Evolutionary conservation across 2,329 filamentous ascomycete genomes (phyloP), one percentile per base, ranked within the genome.

Genomic region (Aspergillus oerlinghausenensis): DNA sequence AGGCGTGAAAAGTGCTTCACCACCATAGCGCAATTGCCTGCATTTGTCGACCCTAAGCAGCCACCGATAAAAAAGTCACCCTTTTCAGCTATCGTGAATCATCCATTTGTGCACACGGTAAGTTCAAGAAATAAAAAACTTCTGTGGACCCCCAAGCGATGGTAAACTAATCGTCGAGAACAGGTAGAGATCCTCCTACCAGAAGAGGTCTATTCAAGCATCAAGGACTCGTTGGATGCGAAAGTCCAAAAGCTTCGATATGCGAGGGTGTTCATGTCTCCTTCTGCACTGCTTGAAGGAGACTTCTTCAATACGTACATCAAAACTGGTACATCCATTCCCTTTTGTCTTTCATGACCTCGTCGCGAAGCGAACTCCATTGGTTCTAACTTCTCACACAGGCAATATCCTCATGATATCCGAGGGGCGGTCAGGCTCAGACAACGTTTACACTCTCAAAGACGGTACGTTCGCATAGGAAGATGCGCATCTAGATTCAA

Each of bases 231-330:
- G 60, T 67, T 92, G 17, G 70, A 80, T 7, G 67, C 61, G 3
- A 73, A 75, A 38, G 61, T 74, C 25, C 64, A 65, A n/a, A 70
- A 64, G 9, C 65, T 76, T 14, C 73, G 75, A 49, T 95, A 90
- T 78, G 83, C 83, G 32, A 82, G 84, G 58, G 84, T 96, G 2
- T 83, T 84, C 63, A 86, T 96, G 82, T 84, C 84, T 3, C 79
- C 96, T 9, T 81, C 81, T 8, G 85, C 90, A 57, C 69, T 97
- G 4, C 70, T 97, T 1, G 81, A 88, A 35, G 84, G 84, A 1
- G 83, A 86, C 0, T 96, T 97, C 66, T 92, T 96, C 67, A 88
- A 84, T n/a, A 80, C 86, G 47, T 92, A 95, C 69, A 87, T 97
- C 63, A 96, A 96, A 72, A 82, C 81, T 58, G 89, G 89, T 89